Base-by-base conservation (phyloP, 352 stramenopile genomes). In the Phytophthora pseudosyringae region DNA sequence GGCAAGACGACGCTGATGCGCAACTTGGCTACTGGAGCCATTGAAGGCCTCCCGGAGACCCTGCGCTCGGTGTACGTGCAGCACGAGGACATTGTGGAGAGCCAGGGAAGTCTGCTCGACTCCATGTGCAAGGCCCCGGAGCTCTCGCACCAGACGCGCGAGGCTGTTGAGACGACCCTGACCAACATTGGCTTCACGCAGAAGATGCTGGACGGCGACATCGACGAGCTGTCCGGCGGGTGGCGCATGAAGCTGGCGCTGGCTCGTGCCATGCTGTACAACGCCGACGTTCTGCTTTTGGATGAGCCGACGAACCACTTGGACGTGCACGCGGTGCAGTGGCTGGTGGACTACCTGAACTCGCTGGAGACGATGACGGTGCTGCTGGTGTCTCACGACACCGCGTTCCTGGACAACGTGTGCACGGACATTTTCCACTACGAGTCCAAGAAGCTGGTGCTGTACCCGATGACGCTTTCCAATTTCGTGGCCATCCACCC, bases 201-300 rank as follows among this genome's bases (percentile, higher is more conserved):
- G 49, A 87, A 83, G 57, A 98, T 98, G 83, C 83, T 97, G 8
- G 88, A 97, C 52, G 91, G 97, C 55, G 83, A 94, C 28, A 97
- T 98, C 49, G 97, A 95, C 12, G 96, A 83, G 46, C 80, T 99
- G 25, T 97, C 84, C 47, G 97, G 97, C 58, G 97, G 96, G 53
- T 99, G 95, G 96, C 88, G 95, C 73, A 99, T 99, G 97, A 99
- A 99, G 82, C 89, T 99, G 32, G 94, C 94, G 29, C 80, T 99
- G 40, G 91, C 93, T 8, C 89, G 93, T 75, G 93, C 91, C 21
- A 99, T 98, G 94, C 69, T 93, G 39, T 89, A 98, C 75, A 97
- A 98, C 50, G 94, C 97, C 11, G 96, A 99, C 75, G 97, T 99
- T 64, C 72, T 98, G 64, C 69, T 98, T 60, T 78, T 98, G 2